Evolutionary conservation across 1,139 yeast species (phyloP).

Genomic region (Pichia sp.): DNA sequence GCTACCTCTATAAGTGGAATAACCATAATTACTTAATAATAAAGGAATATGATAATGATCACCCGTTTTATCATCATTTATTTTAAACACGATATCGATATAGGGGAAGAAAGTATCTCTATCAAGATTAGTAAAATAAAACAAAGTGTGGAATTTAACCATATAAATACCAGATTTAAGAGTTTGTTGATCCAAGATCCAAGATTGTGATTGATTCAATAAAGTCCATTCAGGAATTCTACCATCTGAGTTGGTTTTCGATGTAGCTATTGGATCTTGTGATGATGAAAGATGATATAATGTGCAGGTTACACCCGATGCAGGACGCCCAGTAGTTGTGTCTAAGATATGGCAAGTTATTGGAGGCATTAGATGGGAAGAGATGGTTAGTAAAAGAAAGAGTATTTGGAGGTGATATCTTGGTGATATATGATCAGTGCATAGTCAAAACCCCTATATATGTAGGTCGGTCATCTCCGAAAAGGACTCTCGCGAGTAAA

Average conservation of each 20-base stretch:
- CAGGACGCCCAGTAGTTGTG: conserved; percentile 80
- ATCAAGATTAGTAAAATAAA: conserved; percentile 42
- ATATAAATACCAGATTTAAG: conserved; percentile 60
- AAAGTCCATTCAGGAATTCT: conserved; percentile 60
- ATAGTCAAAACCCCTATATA: too few relatives aligned
- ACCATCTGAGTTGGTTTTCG: conserved; percentile 72
- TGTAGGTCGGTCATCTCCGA: too few relatives aligned
- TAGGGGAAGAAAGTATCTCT: conserved; percentile 68
- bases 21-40: conserved; percentile 73
- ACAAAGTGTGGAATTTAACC: conserved; percentile 67
- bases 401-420: too few relatives aligned
- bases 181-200: conserved; percentile 30
- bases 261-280: conserved; percentile 44
- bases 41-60: conserved; percentile 83
- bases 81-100: conserved; percentile 72
- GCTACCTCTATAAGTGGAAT: conserved; percentile 78
- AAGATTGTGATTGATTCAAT: conserved; percentile 16
- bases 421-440: too few relatives aligned
- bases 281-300: conserved; percentile 38
- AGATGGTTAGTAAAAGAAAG: too few relatives aligned
- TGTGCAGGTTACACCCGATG: conserved; percentile 57
- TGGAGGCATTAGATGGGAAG: conserved; percentile 32
- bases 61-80: conserved; percentile 21
- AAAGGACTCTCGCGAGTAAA: too few relatives aligned
- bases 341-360: conserved; percentile 86